Evolutionary conservation across 352 stramenopile species (phyloP), one percentile per base, ranked within the genome.

Genomic region (Globisporangium middletonii): DNA sequence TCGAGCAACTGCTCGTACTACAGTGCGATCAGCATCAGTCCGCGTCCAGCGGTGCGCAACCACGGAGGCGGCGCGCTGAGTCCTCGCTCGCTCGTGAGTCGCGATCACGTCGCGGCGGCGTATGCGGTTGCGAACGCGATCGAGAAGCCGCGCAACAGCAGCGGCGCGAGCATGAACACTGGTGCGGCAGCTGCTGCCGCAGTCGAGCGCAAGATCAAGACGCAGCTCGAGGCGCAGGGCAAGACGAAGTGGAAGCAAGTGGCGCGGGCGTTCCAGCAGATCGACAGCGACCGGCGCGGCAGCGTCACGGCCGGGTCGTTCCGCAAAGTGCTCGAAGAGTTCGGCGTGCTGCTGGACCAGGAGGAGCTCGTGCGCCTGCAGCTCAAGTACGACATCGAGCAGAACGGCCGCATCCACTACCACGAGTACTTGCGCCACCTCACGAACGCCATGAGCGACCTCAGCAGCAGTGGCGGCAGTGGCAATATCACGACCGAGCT

Each of bases 1-100:
- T 88, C 78, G 2, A 89, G 78, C 63, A 79, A 89, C 54, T 91
- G 81, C 49, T 88, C 78, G 8, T 91, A 91, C 69, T 91, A 91
- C 66, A 84, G 65, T 55, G 73, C 78, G 5, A 81, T 91, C 30
- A 73, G 63, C 15, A 89, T 88, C 51, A 88, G 78, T 51, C 78
- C 75, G 43, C 76, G 73, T 6, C 64, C 66, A 23, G 76, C 79
- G 15, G 48, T 64, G 56, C 63, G 59, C 26, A 15, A 62, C 63
- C 35, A 48, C 56, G 23, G 57, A 46, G 12, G 57, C 55, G 30
- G 30, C 30, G 30, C 30, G 30, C 30, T 18, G 54, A 63, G 57
- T 64, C 28, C 41, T 4, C 55, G 54, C 2, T n/a, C 61, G 26
- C 56, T 74, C 18, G 53, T 64, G 33, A 75, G 67, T 48, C 69